These are phyloP conservation scores for Cardamine resedifolia DNA, from an alignment of 345 rosid species.

Conservation along the genomic window DNA sequence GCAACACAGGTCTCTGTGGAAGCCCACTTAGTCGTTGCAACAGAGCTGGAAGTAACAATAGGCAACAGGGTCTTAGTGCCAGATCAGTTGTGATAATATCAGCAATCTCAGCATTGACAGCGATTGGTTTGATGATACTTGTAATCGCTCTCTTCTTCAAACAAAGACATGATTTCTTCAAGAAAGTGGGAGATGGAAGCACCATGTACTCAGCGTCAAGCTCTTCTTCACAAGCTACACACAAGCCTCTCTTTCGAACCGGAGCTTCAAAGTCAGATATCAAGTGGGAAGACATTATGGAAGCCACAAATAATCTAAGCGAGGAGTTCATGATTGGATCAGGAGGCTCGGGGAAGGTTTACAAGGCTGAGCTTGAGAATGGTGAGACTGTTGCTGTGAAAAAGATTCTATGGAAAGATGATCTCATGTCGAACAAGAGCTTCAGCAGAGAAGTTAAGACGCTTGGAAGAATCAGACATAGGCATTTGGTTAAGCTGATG, in stretches of 20 bases:
- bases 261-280: constrained; percentile 64
- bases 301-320: constrained; percentile 69
- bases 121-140: constrained; percentile 57
- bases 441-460: constrained; percentile 82
- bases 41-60: constrained; percentile 26
- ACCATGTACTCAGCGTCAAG: constrained; percentile 50
- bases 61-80: constrained; percentile 48
- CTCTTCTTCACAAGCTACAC: constrained; percentile 65
- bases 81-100: constrained; percentile 55
- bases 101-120: constrained; percentile 62
- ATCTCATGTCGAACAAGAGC: constrained; percentile 72
- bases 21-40: constrained; percentile 60
- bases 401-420: constrained; percentile 74
- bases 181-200: constrained; percentile 46
- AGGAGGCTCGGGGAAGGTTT: constrained; percentile 90
- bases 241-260: constrained; percentile 58
- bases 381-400: constrained; percentile 86
- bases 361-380: constrained; percentile 61
- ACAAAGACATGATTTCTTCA: constrained; percentile 48
- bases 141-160: constrained; percentile 52
- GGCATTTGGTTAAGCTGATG: constrained; percentile 83
- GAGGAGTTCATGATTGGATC: constrained; percentile 86
- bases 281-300: constrained; percentile 84
- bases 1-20: constrained; percentile 76
- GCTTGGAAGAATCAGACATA: constrained; percentile 76